A percentile compares a stretch with the other conserved stretches of the same genome.
These are phyloP conservation scores for Tricholoma matsutake DNA, from an alignment of 768 basidiomycete genomes.

Conservation along the genomic window DNA sequence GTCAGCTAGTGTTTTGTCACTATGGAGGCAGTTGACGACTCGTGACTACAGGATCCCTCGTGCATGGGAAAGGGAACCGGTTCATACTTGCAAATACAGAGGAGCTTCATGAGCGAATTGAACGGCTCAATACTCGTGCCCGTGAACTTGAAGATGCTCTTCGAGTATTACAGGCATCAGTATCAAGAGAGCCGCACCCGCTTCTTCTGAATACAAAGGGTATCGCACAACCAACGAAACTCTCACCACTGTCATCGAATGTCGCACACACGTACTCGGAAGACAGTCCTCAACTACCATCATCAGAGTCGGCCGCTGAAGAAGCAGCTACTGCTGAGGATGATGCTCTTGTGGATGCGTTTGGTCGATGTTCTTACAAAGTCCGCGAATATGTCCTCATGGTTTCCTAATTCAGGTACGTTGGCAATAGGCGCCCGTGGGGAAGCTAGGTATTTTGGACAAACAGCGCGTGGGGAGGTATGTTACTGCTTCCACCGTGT, in stretches of 20 bases:
- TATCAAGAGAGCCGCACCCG: slow-evolving; percentile 49
- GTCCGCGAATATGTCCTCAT: not conserved
- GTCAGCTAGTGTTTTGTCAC: slow-evolving; percentile 29
- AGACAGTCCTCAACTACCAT: not conserved
- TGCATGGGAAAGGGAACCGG: slow-evolving; percentile 59
- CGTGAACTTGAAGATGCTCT: slow-evolving; percentile 61
- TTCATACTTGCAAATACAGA: slow-evolving; percentile 65
- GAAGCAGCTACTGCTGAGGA: slow-evolving; percentile 26
- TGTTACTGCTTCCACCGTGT: slow-evolving; percentile 11
- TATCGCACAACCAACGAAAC: not conserved
- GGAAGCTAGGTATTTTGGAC: slow-evolving; percentile 55
- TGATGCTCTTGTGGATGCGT: slow-evolving; percentile 45
- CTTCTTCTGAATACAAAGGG: slow-evolving; percentile 31
- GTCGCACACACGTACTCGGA: not conserved
- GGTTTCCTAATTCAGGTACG: slow-evolving; percentile 39
- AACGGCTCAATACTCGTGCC: slow-evolving; percentile 48
- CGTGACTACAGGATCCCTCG: slow-evolving; percentile 41
- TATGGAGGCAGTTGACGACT: not conserved
- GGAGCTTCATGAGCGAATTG: slow-evolving; percentile 67
- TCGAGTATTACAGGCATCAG: slow-evolving; percentile 41
- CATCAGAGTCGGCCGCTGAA: not conserved
- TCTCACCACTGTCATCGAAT: not conserved
- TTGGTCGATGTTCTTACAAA: slow-evolving; percentile 31
- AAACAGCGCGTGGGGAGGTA: slow-evolving; percentile 68
- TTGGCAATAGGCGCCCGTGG: slow-evolving; percentile 52